Percentiles rank a stretch among this genome's conserved stretches.
Evolutionary conservation across 495 filamentous ascomycete species (phyloP).

Genomic region (Penicillium maclennaniae): DNA sequence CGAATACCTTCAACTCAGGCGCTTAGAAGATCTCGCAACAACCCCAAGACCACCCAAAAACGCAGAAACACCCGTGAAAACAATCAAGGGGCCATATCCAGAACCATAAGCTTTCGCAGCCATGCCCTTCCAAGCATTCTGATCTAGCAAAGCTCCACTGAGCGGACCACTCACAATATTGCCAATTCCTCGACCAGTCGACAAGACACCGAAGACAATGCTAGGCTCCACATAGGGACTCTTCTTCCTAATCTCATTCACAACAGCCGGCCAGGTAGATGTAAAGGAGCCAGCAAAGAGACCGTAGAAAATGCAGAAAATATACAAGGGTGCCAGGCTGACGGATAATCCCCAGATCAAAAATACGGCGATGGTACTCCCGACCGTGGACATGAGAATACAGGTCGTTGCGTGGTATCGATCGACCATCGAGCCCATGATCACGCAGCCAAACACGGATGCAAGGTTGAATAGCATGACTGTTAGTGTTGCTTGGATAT

Average conservation of each 20-base stretch:
- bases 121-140: constrained; percentile 12
- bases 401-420: constrained; percentile 52
- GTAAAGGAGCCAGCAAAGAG: constrained; percentile 58
- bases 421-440: constrained; percentile 56
- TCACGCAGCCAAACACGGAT: constrained; percentile 50
- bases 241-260: constrained; percentile 42
- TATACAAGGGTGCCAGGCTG: constrained; percentile 48
- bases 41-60: constrained; percentile 38
- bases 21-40: constrained; percentile 15
- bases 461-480: constrained; percentile 51
- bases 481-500: constrained; percentile 36
- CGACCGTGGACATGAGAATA: constrained; percentile 51
- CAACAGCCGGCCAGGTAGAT: constrained; percentile 55
- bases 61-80: constrained; percentile 44
- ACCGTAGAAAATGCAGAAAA: constrained; percentile 61
- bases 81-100: constrained; percentile 38
- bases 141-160: constrained; percentile 49
- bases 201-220: constrained; percentile 55
- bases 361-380: constrained; percentile 53
- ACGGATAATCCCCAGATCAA: constrained; percentile 62
- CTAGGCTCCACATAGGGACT: constrained; percentile 38
- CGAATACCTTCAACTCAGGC: not conserved
- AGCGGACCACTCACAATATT: constrained; percentile 53
- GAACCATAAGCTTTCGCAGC: constrained; percentile 34
- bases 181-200: constrained; percentile 58